These are phyloP conservation scores for Dendrobium huoshanense DNA, from an alignment of 106 monocot genomes.

Conservation along the genomic window DNA sequence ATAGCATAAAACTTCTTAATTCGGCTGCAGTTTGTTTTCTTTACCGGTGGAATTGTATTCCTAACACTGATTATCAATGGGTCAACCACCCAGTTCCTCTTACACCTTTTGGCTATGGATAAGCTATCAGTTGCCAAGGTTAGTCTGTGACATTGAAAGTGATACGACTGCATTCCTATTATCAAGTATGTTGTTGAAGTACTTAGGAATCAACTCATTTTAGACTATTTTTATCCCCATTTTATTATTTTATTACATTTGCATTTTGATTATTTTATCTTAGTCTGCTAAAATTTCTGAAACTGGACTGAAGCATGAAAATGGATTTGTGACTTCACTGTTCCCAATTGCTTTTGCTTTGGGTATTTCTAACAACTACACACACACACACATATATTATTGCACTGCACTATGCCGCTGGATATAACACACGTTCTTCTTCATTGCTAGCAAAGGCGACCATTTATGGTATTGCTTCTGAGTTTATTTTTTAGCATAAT, in stretches of 20 bases:
- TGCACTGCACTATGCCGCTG: neutral
- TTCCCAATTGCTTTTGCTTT: neutral
- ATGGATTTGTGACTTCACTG: neutral
- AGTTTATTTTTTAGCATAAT: too few species aligned
- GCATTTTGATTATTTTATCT: neutral
- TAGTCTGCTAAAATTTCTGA: neutral
- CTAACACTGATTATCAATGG: constrained; percentile 89
- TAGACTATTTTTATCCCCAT: neutral
- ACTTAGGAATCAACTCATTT: neutral
- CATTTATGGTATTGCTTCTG: too few species aligned
- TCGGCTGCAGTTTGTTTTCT: constrained; percentile 84
- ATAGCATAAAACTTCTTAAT: neutral
- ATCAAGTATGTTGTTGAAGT: neutral
- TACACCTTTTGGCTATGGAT: constrained; percentile 73
- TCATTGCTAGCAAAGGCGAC: neutral
- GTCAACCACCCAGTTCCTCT: constrained; percentile 81
- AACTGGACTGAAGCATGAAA: neutral
- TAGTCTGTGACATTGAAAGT: neutral
- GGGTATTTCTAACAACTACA: neutral
- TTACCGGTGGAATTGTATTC: constrained; percentile 95
- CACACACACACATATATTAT: too few species aligned
- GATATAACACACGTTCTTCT: neutral
- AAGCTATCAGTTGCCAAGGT: constrained; percentile 84
- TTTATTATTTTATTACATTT: neutral
- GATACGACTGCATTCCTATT: neutral